Percentiles rank a stretch among this genome's conserved stretches.
phyloP scores from a whole-genome alignment of 148 eudicot species.

The Chenopodium album region DNA sequence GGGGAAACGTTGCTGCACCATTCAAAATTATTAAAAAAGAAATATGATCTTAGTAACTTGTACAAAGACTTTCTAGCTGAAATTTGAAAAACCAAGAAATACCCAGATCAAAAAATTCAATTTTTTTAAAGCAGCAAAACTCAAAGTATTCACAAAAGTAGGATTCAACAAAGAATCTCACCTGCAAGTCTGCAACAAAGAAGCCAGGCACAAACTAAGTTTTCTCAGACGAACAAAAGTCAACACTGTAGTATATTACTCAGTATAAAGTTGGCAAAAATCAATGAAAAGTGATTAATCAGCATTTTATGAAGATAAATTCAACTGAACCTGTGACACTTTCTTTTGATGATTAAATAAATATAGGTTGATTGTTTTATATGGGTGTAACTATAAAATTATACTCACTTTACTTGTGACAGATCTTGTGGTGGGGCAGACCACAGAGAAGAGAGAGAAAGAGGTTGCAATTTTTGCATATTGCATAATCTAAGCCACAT shows the following conservation, averaged over 20 bases:
- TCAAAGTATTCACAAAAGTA: background rate
- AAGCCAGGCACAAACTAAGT: background rate
- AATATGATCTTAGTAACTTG: background rate
- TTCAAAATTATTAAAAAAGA: background rate
- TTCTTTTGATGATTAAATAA: background rate
- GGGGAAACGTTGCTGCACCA: no score
- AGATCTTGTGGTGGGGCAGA: background rate
- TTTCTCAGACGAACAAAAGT: background rate
- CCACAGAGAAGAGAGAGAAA: background rate
- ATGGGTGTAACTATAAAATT: background rate
- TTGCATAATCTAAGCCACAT: background rate
- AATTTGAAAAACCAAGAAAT: background rate
- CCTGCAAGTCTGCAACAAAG: conserved; percentile 24
- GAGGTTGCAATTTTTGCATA: background rate
- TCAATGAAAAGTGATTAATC: conserved; percentile 20
- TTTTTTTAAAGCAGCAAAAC: background rate
- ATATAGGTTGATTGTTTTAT: background rate
- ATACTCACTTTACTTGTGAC: background rate
- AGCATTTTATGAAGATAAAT: background rate
- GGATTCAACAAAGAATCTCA: conserved; percentile 10
- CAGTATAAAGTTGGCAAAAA: background rate
- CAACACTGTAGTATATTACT: background rate
- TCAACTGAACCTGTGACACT: conserved; percentile 3
- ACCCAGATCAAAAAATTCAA: conserved; percentile 10
- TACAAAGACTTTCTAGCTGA: background rate